Percentiles rank a stretch among this genome's conserved stretches.
Evolutionary conservation across 176 grass and related monocot genomes (phyloP).

Genomic region (maize (Zea mays)): DNA sequence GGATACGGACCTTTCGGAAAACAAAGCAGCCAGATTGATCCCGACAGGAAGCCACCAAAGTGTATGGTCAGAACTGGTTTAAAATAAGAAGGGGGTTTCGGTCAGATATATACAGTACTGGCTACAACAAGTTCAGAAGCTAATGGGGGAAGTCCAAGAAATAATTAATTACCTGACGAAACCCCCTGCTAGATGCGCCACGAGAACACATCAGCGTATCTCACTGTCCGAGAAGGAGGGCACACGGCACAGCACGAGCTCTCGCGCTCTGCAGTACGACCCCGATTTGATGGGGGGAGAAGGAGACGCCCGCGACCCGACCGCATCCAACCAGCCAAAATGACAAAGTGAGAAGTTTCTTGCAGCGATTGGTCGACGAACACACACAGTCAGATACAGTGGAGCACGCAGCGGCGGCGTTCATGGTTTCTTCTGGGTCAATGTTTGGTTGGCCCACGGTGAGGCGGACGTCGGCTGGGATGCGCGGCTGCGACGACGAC

Average conservation of each 20-base stretch:
- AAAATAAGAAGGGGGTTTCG: not conserved
- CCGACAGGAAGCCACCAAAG: not conserved
- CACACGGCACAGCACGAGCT: not conserved
- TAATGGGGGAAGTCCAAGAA: not conserved
- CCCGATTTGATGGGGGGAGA: too few relatives aligned
- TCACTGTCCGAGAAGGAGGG: not conserved
- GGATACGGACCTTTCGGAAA: not conserved
- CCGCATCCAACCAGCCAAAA: slow-evolving; percentile 2
- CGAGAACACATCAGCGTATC: not conserved
- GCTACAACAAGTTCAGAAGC: not conserved
- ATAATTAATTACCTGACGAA: not conserved
- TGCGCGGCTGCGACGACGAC: not conserved
- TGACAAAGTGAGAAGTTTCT: not conserved
- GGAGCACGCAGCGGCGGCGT: not conserved
- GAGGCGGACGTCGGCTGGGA: not conserved
- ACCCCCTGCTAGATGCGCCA: not conserved
- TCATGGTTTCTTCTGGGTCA: slow-evolving; percentile 4
- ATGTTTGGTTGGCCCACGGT: not conserved
- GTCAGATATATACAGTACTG: not conserved
- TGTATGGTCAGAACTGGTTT: not conserved
- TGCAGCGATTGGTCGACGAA: not conserved
- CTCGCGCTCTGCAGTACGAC: too few relatives aligned
- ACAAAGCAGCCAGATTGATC: not conserved
- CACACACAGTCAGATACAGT: not conserved
- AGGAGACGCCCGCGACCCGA: not conserved